Percentiles rank a stretch among this genome's conserved stretches.
Evolutionary conservation across 2,329 filamentous ascomycete genomes (phyloP).

Genomic region (Fusarium vanettenii): DNA sequence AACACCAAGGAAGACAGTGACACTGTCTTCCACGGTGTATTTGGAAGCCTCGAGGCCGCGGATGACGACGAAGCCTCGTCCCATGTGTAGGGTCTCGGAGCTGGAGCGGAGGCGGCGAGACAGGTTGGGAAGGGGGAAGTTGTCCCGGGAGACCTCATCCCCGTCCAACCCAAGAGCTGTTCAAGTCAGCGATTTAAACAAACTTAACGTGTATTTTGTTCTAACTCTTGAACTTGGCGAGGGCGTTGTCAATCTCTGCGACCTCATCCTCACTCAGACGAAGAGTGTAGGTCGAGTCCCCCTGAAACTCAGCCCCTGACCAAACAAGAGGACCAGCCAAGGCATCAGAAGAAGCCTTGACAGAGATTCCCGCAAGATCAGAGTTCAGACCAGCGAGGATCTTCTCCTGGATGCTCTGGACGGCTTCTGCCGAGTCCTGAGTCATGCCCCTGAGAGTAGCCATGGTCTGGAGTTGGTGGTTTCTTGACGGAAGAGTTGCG

Average conservation of each 20-base stretch:
- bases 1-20: conserved; percentile 67
- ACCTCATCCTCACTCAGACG: conserved; percentile 30
- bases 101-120: conserved; percentile 48
- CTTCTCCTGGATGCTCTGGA: conserved; percentile 8
- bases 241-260: conserved; percentile 37
- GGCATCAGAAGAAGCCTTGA: conserved; percentile 13
- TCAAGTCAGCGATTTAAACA: conserved; percentile 23
- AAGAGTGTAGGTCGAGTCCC: conserved; percentile 26
- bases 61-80: conserved; percentile 64
- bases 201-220: too few relatives aligned
- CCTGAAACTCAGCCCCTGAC: conserved; percentile 37
- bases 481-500: neutral
- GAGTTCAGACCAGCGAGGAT: conserved; percentile 16
- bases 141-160: conserved; percentile 40
- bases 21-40: conserved; percentile 64
- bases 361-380: conserved; percentile 13
- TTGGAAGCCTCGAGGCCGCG: conserved; percentile 61
- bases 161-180: conserved; percentile 33
- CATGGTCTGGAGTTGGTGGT: conserved; percentile 13
- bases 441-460: conserved; percentile 15
- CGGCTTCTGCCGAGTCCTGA: conserved; percentile 12
- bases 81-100: conserved; percentile 52
- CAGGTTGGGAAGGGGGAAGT: conserved; percentile 56
- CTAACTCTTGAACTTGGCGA: conserved; percentile 45
- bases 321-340: conserved; percentile 40